Evolutionary conservation across 2,329 filamentous ascomycete genomes (phyloP).

Genomic region (Endoconidiophora laricicola): DNA sequence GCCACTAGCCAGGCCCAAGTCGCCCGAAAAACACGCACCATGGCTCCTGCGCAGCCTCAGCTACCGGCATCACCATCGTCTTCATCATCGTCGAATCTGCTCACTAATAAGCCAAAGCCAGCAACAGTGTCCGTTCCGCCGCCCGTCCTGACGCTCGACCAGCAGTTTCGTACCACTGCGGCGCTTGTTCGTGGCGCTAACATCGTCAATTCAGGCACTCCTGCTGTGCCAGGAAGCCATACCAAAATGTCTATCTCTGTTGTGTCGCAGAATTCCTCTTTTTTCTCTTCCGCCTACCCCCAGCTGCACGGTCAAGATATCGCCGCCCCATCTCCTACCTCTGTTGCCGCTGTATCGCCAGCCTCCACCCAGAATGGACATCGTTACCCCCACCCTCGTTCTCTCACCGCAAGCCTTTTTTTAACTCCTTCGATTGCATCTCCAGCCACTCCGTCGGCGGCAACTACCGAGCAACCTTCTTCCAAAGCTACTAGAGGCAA

Average conservation of each 20-base stretch:
- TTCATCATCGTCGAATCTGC: too few relatives aligned
- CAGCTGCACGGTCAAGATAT: background rate
- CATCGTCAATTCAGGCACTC: slow-evolving; percentile 1
- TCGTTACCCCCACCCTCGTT: slow-evolving; percentile 5
- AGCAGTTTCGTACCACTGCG: background rate
- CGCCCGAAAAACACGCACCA: too few relatives aligned
- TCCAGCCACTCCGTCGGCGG: too few relatives aligned
- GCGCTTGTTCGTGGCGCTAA: background rate
- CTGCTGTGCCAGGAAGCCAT: background rate
- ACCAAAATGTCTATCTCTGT: background rate
- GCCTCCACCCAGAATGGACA: background rate
- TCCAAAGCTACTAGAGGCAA: too few relatives aligned
- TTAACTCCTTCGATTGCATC: background rate
- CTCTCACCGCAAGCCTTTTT: background rate
- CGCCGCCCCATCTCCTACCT: background rate
- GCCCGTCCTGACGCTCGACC: too few relatives aligned
- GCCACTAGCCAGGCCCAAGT: too few relatives aligned
- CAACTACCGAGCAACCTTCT: too few relatives aligned
- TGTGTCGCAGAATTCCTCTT: background rate
- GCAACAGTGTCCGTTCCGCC: too few relatives aligned
- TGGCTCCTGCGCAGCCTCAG: too few relatives aligned
- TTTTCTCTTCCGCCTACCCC: background rate
- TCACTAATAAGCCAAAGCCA: too few relatives aligned
- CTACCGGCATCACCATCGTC: too few relatives aligned
- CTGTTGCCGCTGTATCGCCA: background rate